Evolutionary conservation across 352 stramenopile species (phyloP).

Genomic region (Peronospora belbahrii): DNA sequence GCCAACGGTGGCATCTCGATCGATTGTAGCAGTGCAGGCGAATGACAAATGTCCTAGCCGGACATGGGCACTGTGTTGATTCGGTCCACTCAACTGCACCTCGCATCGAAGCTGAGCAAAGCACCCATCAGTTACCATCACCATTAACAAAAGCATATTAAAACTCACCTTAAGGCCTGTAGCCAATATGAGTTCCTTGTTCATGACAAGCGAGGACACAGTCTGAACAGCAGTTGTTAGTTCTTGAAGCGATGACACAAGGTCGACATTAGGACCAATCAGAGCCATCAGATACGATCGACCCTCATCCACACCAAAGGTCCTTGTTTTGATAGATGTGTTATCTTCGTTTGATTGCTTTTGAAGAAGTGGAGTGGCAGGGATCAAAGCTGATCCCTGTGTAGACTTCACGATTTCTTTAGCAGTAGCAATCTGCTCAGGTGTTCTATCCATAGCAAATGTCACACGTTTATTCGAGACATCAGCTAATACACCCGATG

Average conservation of each 20-base stretch:
- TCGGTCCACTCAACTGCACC: conserved; percentile 10
- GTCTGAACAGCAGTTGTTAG: conserved; percentile 34
- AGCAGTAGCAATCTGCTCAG: neutral
- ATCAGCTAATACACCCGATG: neutral
- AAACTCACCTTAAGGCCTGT: conserved; percentile 41
- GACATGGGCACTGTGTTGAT: conserved; percentile 23
- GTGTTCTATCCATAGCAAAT: conserved; percentile 9
- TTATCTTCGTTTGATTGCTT: conserved; percentile 4
- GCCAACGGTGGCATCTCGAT: conserved; percentile 44
- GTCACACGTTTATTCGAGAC: conserved; percentile 21
- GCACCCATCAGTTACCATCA: conserved; percentile 7
- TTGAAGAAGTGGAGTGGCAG: neutral
- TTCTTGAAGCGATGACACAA: conserved; percentile 43
- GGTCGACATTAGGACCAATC: conserved; percentile 47
- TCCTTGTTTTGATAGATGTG: conserved; percentile 9
- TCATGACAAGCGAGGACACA: conserved; percentile 40
- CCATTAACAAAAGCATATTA: neutral
- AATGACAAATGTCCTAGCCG: conserved; percentile 42
- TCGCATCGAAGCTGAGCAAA: conserved; percentile 42
- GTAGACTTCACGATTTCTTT: neutral
- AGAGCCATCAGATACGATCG: conserved; percentile 43
- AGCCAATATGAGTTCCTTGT: conserved; percentile 49
- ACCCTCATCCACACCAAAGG: conserved; percentile 24
- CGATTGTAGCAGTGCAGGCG: conserved; percentile 19
- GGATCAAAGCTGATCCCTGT: neutral